phyloP scores from a whole-genome alignment of 345 rosid genomes.

The Barbarea vulgaris region DNA sequence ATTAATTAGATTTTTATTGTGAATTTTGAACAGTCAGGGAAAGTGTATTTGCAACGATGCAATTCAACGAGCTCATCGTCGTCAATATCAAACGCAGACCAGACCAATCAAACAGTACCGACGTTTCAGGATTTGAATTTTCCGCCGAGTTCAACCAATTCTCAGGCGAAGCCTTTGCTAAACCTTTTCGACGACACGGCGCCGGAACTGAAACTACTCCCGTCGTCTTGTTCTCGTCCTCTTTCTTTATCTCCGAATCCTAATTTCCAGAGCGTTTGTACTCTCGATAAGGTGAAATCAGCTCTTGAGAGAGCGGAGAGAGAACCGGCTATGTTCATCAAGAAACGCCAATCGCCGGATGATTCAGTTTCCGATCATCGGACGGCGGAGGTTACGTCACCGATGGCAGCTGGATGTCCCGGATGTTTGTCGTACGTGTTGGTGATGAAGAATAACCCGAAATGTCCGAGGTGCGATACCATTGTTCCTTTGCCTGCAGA shows the following conservation, averaged over 20 bases:
- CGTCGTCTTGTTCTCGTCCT: conserved; percentile 27
- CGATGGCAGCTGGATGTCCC: conserved; percentile 79
- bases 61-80: conserved; percentile 54
- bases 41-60: conserved; percentile 73
- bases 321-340: conserved; percentile 49
- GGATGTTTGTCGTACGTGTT: conserved; percentile 82
- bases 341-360: conserved; percentile 49
- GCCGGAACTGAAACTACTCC: conserved; percentile 46
- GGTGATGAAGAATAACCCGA: conserved; percentile 66
- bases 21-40: conserved; percentile 72
- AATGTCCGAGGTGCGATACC: conserved; percentile 78
- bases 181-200: conserved; percentile 56
- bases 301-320: conserved; percentile 80
- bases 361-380: background rate
- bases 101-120: conserved; percentile 50
- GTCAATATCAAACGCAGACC: conserved; percentile 43
- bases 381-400: conserved; percentile 27
- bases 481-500: conserved; percentile 54
- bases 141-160: conserved; percentile 44
- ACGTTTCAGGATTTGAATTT: conserved; percentile 72
- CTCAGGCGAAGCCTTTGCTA: conserved; percentile 40
- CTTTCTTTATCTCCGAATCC: conserved; percentile 34
- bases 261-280: conserved; percentile 77
- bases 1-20: conserved; percentile 1
- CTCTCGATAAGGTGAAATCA: conserved; percentile 79